Evolutionary conservation across 768 basidiomycete genomes (phyloP), one percentile per base, ranked within the genome.

Genomic region (Tylopilus rubrobrunneus): DNA sequence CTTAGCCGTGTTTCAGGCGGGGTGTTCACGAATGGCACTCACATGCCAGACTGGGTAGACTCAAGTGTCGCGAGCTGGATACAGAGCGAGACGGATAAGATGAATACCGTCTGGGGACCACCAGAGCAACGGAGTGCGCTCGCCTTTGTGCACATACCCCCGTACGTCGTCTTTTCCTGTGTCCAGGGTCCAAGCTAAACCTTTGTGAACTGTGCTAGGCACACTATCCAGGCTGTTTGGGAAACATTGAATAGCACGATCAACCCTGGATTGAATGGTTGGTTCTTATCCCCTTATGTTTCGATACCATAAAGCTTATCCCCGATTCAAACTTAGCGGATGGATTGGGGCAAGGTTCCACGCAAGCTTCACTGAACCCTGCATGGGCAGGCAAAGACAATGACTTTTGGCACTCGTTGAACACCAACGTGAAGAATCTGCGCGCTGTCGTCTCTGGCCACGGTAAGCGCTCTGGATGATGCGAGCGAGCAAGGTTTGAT

Each of bases 131-230:
- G 85, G 43, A 81, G 78, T 40, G 80, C 84, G 3, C 61, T 89
- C 7, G 87, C 81, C 0, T 89, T 88, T 61, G 85, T 88, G 33
- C 87, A 89, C 62, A 88, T 89, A 49, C 87, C 86, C 27, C 85
- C 85, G 84, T 85, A 60, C 31, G 83, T 70, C 15, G 6, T 23
- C 29, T 43, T 28, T 53, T 42, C n/a, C 10, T 7, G 11, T 39
- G n/a, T 47, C 11, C 19, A 28, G n/a, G 27, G 8, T 23, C 27
- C 10, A 21, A 19, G 21, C 7, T 17, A 34, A 34, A 2, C 5
- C 41, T 41, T 48, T 36, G 36, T 49, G 37, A 31, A 60, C 40
- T 5, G 23, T 6, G 31, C 41, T 27, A 56, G 58, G 31, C 53
- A 62, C 46, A 61, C 61, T 7, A 68, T 77, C n/a, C 70, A 73